phyloP scores from a whole-genome alignment of 345 rosid genomes.

The Sisymbrium irio region DNA sequence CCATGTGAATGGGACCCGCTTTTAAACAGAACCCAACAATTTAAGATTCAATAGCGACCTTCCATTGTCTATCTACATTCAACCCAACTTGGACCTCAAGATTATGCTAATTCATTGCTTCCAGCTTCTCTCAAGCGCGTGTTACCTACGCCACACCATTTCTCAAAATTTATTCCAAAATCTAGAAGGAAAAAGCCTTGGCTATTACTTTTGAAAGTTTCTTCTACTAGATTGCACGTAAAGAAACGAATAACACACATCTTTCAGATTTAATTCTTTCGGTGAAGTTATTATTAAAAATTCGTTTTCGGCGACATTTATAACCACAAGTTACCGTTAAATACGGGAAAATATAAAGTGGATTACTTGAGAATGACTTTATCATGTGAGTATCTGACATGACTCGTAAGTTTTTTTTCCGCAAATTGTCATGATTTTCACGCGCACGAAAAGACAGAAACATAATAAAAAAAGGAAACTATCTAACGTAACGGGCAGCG shows the following conservation, averaged over 20 bases:
- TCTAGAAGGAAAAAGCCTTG: too few species aligned
- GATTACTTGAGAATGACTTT: neutral
- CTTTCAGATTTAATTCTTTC: neutral
- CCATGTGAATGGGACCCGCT: constrained; percentile 4
- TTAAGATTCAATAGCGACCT: constrained; percentile 13
- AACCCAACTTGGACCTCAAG: constrained; percentile 29
- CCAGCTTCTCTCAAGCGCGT: neutral
- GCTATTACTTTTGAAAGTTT: neutral
- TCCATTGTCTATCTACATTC: constrained; percentile 16
- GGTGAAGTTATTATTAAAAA: neutral
- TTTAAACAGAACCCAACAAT: constrained; percentile 6
- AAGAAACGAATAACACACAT: constrained; percentile 14
- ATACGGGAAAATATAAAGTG: neutral
- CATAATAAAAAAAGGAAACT: neutral
- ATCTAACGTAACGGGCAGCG: neutral
- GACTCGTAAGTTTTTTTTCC: neutral
- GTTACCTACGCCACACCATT: neutral
- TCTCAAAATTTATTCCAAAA: neutral
- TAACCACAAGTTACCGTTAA: neutral
- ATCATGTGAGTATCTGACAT: constrained; percentile 3
- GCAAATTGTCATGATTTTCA: constrained; percentile 9
- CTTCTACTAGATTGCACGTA: constrained; percentile 13
- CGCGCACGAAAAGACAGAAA: neutral
- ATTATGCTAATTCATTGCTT: neutral
- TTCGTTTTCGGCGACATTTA: neutral